phyloP scores from a whole-genome alignment of 2,329 filamentous ascomycete genomes.

The Neodidymelliopsis sp. region DNA sequence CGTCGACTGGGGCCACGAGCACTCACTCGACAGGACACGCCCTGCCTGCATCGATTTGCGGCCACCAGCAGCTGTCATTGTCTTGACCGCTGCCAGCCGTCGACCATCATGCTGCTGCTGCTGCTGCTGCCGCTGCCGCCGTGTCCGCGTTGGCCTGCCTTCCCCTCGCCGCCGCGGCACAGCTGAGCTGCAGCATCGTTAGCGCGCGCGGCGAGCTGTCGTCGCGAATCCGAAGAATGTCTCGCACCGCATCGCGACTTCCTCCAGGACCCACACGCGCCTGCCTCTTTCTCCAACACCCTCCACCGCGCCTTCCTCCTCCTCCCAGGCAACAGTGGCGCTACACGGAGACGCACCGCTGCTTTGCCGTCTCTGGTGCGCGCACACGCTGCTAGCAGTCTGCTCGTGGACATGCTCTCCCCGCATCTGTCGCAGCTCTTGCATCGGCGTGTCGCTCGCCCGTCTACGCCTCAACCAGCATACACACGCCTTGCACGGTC shows the following conservation, averaged over 20 bases:
- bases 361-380: slow-evolving; percentile 3
- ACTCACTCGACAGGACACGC: not conserved
- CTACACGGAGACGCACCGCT: not conserved
- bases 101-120: no score
- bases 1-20: not conserved
- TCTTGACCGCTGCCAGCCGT: not conserved
- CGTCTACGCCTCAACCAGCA: not conserved
- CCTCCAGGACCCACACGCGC: not conserved
- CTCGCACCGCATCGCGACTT: not conserved
- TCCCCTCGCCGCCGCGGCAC: no score
- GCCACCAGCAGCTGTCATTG: not conserved
- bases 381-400: not conserved
- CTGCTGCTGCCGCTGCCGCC: no score
- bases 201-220: not conserved
- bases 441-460: slow-evolving; percentile 10
- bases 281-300: not conserved
- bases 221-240: slow-evolving; percentile 1
- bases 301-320: not conserved
- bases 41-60: not conserved
- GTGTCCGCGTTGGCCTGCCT: no score
- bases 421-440: slow-evolving; percentile 20
- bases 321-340: not conserved
- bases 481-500: slow-evolving; percentile 1
- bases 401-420: slow-evolving; percentile 26
- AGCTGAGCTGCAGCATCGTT: slow-evolving; percentile 3